phyloP scores from a whole-genome alignment of 106 monocot genomes.

The Alisma plantagoaquatica region DNA sequence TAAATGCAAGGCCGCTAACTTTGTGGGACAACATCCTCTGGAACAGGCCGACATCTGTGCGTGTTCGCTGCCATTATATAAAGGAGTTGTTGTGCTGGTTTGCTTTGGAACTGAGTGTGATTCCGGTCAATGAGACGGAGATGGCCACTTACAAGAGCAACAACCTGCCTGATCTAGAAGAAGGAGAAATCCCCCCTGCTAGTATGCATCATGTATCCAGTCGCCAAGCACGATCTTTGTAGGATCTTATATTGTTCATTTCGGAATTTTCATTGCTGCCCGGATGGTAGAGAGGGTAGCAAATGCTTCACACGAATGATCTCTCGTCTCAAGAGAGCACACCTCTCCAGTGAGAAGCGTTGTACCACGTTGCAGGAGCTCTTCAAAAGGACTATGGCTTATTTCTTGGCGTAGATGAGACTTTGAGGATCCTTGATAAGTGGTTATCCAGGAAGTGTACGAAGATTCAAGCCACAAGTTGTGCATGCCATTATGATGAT shows the following conservation, averaged over 20 bases:
- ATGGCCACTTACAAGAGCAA: background rate
- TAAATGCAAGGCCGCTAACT: background rate
- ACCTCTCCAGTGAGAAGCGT: background rate
- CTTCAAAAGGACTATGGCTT: background rate
- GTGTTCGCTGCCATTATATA: background rate
- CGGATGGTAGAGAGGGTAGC: background rate
- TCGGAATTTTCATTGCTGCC: background rate
- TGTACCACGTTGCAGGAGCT: background rate
- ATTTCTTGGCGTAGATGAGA: background rate
- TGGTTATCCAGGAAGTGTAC: background rate
- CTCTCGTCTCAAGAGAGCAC: background rate
- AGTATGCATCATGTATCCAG: too few species aligned
- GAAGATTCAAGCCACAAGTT: background rate
- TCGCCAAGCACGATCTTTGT: background rate
- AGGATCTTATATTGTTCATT: background rate
- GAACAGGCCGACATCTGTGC: background rate
- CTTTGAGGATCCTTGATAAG: background rate
- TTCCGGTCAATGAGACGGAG: background rate
- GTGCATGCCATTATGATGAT: background rate
- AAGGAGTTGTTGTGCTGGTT: background rate
- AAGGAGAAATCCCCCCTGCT: too few species aligned
- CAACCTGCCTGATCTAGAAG: background rate
- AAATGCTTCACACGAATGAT: background rate
- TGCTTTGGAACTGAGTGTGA: background rate
- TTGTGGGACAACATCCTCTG: background rate